Percentiles rank a stretch among this genome's conserved stretches.
These are phyloP conservation scores for Lyophyllum atratum DNA, from an alignment of 768 basidiomycete species.

Conservation along the genomic window DNA sequence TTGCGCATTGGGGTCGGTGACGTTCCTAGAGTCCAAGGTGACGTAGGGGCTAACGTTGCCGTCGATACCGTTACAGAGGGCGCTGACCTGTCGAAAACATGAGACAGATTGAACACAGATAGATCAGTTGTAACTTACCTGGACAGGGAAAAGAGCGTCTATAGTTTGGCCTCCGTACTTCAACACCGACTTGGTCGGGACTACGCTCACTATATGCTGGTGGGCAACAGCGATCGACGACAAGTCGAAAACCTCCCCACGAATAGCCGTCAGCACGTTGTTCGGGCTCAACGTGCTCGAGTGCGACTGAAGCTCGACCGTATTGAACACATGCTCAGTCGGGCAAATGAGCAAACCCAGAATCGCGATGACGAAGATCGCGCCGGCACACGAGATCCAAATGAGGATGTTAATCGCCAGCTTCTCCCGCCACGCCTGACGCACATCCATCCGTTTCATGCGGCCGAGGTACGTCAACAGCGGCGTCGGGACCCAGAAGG, in stretches of 20 bases:
- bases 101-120: constrained; percentile 1
- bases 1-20: constrained; percentile 69
- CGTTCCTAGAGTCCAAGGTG: constrained; percentile 73
- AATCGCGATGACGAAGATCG: constrained; percentile 91
- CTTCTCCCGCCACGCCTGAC: constrained; percentile 98
- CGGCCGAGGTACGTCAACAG: constrained; percentile 73
- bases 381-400: constrained; percentile 89
- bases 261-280: constrained; percentile 79
- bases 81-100: constrained; percentile 63
- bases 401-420: constrained; percentile 93
- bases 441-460: constrained; percentile 93
- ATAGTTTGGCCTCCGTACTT: constrained; percentile 82
- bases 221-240: constrained; percentile 68
- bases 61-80: constrained; percentile 85
- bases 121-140: constrained; percentile 64
- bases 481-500: constrained; percentile 86
- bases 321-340: constrained; percentile 87
- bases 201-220: constrained; percentile 65
- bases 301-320: constrained; percentile 73
- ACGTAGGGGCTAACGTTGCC: constrained; percentile 87
- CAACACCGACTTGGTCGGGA: constrained; percentile 72
- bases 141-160: constrained; percentile 89
- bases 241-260: constrained; percentile 95
- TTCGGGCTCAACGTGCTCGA: constrained; percentile 63
- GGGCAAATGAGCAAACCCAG: constrained; percentile 92